Evolutionary conservation across 2,329 filamentous ascomycete genomes (phyloP).

Genomic region (Teratosphaeria pseudoeucalypti): DNA sequence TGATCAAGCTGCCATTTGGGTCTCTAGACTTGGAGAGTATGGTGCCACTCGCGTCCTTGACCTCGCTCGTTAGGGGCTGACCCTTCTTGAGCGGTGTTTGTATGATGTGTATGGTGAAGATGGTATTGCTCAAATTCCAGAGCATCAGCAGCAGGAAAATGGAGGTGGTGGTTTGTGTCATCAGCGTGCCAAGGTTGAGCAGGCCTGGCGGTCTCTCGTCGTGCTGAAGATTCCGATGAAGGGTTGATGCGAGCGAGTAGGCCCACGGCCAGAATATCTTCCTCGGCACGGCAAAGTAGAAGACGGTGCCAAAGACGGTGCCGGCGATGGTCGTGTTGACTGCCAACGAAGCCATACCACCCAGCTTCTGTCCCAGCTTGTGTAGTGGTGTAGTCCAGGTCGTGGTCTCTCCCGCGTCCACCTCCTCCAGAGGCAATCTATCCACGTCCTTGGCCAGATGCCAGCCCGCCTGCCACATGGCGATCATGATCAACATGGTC

Average conservation of each 20-base stretch:
- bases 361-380: neutral
- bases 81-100: constrained; percentile 74
- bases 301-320: constrained; percentile 10
- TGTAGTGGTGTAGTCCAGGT: neutral
- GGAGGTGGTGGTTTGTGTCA: constrained; percentile 36
- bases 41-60: constrained; percentile 41
- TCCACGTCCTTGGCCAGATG: constrained; percentile 71
- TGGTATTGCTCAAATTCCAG: constrained; percentile 66
- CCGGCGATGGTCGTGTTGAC: constrained; percentile 11
- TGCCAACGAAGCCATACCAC: constrained; percentile 7
- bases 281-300: constrained; percentile 54
- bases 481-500: constrained; percentile 57
- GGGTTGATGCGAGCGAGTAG: constrained; percentile 50
- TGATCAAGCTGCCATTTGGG: constrained; percentile 80
- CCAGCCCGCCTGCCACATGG: constrained; percentile 54
- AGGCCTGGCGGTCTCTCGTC: constrained; percentile 51
- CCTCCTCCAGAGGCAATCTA: constrained; percentile 41
- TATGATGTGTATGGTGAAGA: constrained; percentile 71
- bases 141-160: constrained; percentile 58
- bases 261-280: constrained; percentile 49
- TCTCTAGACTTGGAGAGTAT: constrained; percentile 38
- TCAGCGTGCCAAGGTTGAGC: constrained; percentile 17
- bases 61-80: constrained; percentile 72
- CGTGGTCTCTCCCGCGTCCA: constrained; percentile 16
- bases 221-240: constrained; percentile 62